Base-by-base conservation (phyloP, 768 basidiomycete species). In the Tephrocybe sp. region DNA sequence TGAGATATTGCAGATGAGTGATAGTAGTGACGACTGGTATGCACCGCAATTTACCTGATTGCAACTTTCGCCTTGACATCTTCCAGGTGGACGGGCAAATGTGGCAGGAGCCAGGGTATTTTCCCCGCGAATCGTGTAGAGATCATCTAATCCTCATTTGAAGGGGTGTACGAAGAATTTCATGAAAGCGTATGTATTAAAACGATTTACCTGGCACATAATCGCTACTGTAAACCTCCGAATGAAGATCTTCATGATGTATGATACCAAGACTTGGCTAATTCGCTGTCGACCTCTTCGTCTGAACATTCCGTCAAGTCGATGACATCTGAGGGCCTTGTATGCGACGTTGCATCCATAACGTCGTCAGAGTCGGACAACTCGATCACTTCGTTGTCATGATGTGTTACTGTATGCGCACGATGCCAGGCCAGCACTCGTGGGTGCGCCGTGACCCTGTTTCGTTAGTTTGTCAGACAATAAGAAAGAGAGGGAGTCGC, bases 121-220 rank as follows among this genome's bases (percentile, higher is more conserved):
- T 91, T 92, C 64, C 89, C 89, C 27, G 89, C 89, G 13, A 91
- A 91, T 63, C 89, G 88, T 58, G 86, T 90, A n/a, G 86, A 89
- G 61, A 65, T 89, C 45, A 68, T 70, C 29, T 76, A 58, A 64
- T 25, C 31, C n/a, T 47, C n/a, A 29, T 11, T 5, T 5, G 27
- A 29, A 5, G 27, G 5, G 5, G 27, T 29, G 5, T 29, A 29
- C 11, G 27, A 5, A 5, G 27, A 11, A 5, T 29, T 5, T 29
- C 27, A 29, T 11, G 11, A 29, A 5, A 29, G 5, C 11, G 27
- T 29, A n/a, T n/a, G n/a, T n/a, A n/a, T n/a, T n/a, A n/a, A n/a
- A n/a, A n/a, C n/a, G n/a, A n/a, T n/a, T n/a, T n/a, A n/a, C n/a
- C n/a, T n/a, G n/a, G n/a, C n/a, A n/a, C n/a, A n/a, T n/a, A n/a